Conservation (phyloP, 1,284 basidiomycete genomes). For the Leccinum fuscescens region DNA sequence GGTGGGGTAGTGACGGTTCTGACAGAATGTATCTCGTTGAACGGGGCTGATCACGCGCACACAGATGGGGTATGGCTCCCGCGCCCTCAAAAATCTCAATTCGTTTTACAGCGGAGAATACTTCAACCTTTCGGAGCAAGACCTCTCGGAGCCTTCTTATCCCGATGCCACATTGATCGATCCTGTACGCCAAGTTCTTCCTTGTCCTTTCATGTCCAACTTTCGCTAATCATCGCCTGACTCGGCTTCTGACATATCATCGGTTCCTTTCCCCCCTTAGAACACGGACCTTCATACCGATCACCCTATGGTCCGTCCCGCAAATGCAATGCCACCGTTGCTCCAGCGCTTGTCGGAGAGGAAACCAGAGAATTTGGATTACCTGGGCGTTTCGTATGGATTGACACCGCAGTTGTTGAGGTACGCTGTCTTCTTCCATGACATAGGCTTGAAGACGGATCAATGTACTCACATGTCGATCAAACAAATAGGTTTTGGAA, state of each 20-base stretch:
- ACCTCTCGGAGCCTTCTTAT: constrained; percentile 51
- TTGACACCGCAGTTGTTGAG: constrained; percentile 85
- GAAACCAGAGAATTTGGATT: constrained; percentile 90
- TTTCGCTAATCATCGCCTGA: constrained; percentile 7
- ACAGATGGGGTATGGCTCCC: constrained; percentile 97
- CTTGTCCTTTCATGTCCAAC: not conserved
- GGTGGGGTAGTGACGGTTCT: not conserved
- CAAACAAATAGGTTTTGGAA: constrained; percentile 83
- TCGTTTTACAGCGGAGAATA: constrained; percentile 93
- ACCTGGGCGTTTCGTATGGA: constrained; percentile 95
- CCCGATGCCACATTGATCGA: constrained; percentile 61
- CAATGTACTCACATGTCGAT: not conserved
- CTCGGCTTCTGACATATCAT: not conserved
- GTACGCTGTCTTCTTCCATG: constrained; percentile 32
- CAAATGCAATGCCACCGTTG: constrained; percentile 86
- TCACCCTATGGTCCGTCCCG: constrained; percentile 71
- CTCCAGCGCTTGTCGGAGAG: constrained; percentile 89
- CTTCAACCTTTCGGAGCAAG: constrained; percentile 81
- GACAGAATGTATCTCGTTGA: not conserved
- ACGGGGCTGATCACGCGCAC: constrained; percentile 3
- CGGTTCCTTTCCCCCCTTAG: constrained; percentile 22
- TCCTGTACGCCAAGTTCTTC: constrained; percentile 44
- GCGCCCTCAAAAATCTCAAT: constrained; percentile 85
- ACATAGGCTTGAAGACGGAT: not conserved
- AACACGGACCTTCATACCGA: constrained; percentile 67